Evolutionary conservation across 345 rosid genomes (phyloP), one percentile per base, ranked within the genome.

Genomic region (Citrus reticulata): DNA sequence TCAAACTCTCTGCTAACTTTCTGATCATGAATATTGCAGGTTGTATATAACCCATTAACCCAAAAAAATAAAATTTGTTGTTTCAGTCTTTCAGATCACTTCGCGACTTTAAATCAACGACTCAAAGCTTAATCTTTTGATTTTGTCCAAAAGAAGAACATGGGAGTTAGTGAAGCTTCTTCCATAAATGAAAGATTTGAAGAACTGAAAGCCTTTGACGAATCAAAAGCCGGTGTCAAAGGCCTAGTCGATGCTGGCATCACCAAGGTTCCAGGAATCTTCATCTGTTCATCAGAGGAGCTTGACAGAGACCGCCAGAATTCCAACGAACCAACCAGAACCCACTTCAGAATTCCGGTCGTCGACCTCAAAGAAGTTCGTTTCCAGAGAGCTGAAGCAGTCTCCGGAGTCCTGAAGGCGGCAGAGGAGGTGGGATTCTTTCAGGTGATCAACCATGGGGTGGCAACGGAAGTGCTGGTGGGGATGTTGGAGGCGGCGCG

Each of bases 161-260:
- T 73, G 77, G 67, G 4, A 34, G 55, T 25, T 60, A 9, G 70
- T 22, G 46, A 51, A 20, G 59, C 24, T 35, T 29, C 81, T 20
- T 9, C 58, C 4, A 11, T 35, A 20, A 51, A 72, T 71, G 84
- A 84, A 42, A 79, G 81, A 24, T 49, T 20, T 68, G 60, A 58
- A 14, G 81, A 82, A 57, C 79, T 79, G 20, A 82, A 73, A 75
- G 57, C 74, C 75, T 85, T 85, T 27, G 87, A 85, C 70, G 81
- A 85, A 8, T 72, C 85, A 39, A 82, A 85, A 66, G 70, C 79
- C 39, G 87, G 87, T 20, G 87, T 85, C 72, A 85, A 85, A 68
- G 87, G 87, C 74, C 74, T 85, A 30, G 81, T 59, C 10, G 87
- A 85, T 29, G 42, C 77, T 16, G 85, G 87, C 70, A 49, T 85